phyloP scores from a whole-genome alignment of 768 basidiomycete species.

The Trametes punicea region DNA sequence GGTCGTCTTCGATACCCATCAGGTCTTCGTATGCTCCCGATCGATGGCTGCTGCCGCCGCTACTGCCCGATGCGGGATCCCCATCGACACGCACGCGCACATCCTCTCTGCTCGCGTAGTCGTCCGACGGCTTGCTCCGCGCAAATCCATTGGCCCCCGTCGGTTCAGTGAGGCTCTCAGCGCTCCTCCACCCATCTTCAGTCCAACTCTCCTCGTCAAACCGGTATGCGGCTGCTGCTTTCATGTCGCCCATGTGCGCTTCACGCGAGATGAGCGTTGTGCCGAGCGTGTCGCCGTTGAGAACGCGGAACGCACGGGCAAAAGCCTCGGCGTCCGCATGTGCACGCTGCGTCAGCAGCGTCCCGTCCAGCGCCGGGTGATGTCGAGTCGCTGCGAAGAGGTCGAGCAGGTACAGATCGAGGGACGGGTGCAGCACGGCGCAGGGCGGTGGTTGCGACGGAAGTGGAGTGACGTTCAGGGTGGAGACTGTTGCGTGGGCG shows the following conservation, averaged over 20 bases:
- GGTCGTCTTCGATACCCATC: background rate
- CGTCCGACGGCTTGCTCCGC: background rate
- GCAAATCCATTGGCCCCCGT: constrained; percentile 12
- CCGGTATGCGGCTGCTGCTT: constrained; percentile 1
- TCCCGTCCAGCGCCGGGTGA: constrained; percentile 64
- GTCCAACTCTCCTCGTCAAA: constrained; percentile 6
- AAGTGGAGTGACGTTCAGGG: background rate
- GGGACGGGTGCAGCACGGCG: constrained; percentile 43
- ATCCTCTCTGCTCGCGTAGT: background rate
- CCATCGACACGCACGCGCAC: constrained; percentile 6
- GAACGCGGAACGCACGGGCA: constrained; percentile 60
- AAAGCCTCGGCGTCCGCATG: constrained; percentile 66
- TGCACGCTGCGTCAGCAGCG: constrained; percentile 58
- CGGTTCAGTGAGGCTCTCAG: constrained; percentile 15
- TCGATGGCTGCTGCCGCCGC: background rate
- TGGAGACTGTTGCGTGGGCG: background rate
- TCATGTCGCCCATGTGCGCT: constrained; percentile 11
- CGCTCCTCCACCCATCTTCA: constrained; percentile 18
- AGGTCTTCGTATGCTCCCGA: background rate
- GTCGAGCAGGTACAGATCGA: constrained; percentile 67
- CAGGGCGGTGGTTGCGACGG: constrained; percentile 29
- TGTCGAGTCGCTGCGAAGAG: constrained; percentile 74
- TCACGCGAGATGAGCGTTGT: constrained; percentile 46
- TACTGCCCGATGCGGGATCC: background rate
- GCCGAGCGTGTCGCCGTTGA: constrained; percentile 60